These are phyloP conservation scores for Imleria badia DNA, from an alignment of 768 basidiomycete genomes.

Conservation along the genomic window DNA sequence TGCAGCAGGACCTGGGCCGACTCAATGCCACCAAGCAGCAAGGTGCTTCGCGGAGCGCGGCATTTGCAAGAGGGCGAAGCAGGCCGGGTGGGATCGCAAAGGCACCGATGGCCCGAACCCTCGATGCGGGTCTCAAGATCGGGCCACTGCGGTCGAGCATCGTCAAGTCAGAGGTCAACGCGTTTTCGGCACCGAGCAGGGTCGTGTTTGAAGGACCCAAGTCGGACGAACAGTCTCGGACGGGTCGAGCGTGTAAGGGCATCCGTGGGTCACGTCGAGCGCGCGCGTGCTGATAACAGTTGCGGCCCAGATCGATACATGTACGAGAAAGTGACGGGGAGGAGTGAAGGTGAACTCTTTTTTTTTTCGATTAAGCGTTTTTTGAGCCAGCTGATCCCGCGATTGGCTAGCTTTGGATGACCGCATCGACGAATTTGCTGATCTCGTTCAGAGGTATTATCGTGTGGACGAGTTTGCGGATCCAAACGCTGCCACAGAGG, in stretches of 20 bases:
- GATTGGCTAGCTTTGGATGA: conserved; percentile 68
- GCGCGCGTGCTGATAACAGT: neutral
- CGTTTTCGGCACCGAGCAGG: conserved; percentile 26
- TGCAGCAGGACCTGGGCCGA: conserved; percentile 42
- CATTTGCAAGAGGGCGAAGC: conserved; percentile 15
- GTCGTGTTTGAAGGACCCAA: conserved; percentile 33
- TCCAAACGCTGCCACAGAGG: conserved; percentile 59
- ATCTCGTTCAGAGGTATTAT: conserved; percentile 70
- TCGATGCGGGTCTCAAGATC: conserved; percentile 19
- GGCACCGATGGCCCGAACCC: neutral
- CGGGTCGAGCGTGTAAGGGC: conserved; percentile 57
- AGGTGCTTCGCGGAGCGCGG: conserved; percentile 25
- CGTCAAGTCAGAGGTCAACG: conserved; percentile 19
- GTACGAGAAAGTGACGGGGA: conserved; percentile 86
- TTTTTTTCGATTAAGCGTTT: neutral
- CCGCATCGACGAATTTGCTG: conserved; percentile 83
- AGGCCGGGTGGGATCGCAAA: neutral
- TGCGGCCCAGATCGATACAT: conserved; percentile 74
- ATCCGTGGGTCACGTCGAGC: neutral
- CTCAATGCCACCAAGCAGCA: conserved; percentile 33
- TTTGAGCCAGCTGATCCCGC: neutral
- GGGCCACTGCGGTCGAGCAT: conserved; percentile 2
- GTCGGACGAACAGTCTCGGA: conserved; percentile 33
- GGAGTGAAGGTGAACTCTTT: conserved; percentile 66
- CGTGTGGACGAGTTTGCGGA: conserved; percentile 73